Conservation (phyloP, 257 asterid genomes). For the Solanum acaule region DNA sequence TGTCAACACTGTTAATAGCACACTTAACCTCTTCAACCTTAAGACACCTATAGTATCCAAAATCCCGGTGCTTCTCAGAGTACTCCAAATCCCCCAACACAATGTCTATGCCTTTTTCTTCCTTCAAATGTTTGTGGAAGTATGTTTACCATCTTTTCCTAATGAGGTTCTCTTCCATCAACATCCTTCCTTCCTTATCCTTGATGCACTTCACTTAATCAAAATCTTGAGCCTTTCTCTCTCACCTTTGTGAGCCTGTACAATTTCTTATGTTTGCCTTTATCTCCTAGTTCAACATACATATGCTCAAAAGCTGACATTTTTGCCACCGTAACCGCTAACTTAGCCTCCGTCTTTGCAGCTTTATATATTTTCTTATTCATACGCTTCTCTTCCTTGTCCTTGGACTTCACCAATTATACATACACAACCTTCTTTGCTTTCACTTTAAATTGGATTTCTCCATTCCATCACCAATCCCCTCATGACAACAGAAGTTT, state of each 20-base stretch:
- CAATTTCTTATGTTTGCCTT: background rate
- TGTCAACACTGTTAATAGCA: background rate
- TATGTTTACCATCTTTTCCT: background rate
- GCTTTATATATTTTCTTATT: too few species aligned
- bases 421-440: background rate
- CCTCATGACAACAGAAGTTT: background rate
- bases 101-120: background rate
- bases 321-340: too few species aligned
- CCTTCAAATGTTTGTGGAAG: background rate
- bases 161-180: background rate
- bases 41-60: background rate
- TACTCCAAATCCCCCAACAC: background rate
- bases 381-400: too few species aligned
- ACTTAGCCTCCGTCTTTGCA: too few species aligned
- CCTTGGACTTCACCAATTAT: too few species aligned
- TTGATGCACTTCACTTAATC: too few species aligned
- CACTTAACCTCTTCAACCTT: background rate
- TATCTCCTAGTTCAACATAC: too few species aligned
- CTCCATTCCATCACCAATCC: background rate
- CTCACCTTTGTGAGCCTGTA: too few species aligned
- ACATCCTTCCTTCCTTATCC: too few species aligned
- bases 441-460: background rate
- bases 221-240: too few species aligned
- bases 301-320: too few species aligned
- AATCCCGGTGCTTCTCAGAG: background rate